A percentile compares a stretch with the other conserved stretches of the same genome.
phyloP scores from a whole-genome alignment of 306 rosid species.

The Corylus heterophylla region DNA sequence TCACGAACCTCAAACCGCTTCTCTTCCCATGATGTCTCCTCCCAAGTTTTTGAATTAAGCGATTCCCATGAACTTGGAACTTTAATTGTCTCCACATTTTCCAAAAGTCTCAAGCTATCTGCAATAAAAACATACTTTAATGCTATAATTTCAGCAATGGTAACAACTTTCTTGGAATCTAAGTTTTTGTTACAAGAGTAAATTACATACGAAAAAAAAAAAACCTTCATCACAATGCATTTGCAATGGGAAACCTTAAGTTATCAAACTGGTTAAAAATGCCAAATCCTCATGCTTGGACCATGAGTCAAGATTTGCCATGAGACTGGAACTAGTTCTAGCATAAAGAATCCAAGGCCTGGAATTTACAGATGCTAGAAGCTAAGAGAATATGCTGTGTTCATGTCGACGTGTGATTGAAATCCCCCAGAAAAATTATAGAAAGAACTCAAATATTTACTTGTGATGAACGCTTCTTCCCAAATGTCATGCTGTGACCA shows the following conservation, averaged over 20 bases:
- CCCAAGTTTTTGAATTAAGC: conserved; percentile 57
- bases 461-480: conserved; percentile 91
- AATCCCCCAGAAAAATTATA: conserved; percentile 19
- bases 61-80: conserved; percentile 68
- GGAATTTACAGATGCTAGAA: background rate
- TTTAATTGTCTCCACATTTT: conserved; percentile 64
- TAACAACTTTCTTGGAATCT: background rate
- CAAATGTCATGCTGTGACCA: conserved; percentile 73
- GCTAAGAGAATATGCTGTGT: background rate
- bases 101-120: conserved; percentile 83
- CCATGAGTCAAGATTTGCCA: background rate
- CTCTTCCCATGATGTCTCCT: conserved; percentile 63
- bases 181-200: background rate
- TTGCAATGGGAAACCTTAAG: background rate
- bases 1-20: conserved; percentile 64
- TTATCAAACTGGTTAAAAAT: background rate
- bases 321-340: background rate
- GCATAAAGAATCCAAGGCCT: background rate
- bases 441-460: conserved; percentile 41
- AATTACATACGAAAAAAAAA: background rate
- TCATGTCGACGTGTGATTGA: conserved; percentile 8
- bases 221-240: background rate
- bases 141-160: conserved; percentile 6
- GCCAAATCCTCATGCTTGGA: background rate
- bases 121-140: conserved; percentile 28